A percentile compares a stretch with the other conserved stretches of the same genome.
These are phyloP conservation scores for Melaleuca quinquenervia DNA, from an alignment of 345 rosid genomes.

Conservation along the genomic window DNA sequence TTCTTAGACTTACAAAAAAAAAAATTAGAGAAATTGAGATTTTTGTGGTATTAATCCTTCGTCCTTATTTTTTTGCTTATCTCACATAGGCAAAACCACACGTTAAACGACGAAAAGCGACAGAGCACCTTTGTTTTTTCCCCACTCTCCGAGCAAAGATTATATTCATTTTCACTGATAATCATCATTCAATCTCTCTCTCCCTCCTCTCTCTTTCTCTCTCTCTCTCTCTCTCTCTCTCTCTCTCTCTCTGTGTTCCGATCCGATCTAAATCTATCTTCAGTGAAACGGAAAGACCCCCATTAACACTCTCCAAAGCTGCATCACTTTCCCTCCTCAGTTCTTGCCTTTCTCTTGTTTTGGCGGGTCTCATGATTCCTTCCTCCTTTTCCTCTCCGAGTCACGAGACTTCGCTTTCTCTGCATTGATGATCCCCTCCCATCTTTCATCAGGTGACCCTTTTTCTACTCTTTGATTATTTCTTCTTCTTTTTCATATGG, in stretches of 20 bases:
- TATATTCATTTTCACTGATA: neutral
- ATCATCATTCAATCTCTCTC: neutral
- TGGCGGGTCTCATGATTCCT: conserved; percentile 9
- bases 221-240: conserved; percentile 1
- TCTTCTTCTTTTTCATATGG: neutral
- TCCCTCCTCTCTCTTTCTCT: neutral
- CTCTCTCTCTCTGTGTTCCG: conserved; percentile 12
- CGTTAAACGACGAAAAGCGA: neutral
- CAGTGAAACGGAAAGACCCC: neutral
- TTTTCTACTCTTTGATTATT: neutral
- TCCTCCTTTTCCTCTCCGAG: conserved; percentile 15
- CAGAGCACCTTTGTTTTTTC: neutral
- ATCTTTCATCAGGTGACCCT: neutral
- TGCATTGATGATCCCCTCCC: neutral
- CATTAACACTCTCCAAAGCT: conserved; percentile 1
- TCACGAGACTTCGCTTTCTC: conserved; percentile 25
- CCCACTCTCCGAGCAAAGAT: neutral
- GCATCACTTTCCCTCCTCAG: conserved; percentile 8
- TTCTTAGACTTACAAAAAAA: too few species aligned
- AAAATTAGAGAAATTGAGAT: too few species aligned
- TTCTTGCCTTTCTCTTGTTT: conserved; percentile 10
- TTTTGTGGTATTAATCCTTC: too few species aligned
- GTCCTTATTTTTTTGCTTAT: neutral
- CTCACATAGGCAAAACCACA: neutral
- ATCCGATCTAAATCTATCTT: conserved; percentile 36